Evolutionary conservation across 75 land plant genomes (phyloP), one percentile per base, ranked within the genome.

Genomic region (Picea glauca): DNA sequence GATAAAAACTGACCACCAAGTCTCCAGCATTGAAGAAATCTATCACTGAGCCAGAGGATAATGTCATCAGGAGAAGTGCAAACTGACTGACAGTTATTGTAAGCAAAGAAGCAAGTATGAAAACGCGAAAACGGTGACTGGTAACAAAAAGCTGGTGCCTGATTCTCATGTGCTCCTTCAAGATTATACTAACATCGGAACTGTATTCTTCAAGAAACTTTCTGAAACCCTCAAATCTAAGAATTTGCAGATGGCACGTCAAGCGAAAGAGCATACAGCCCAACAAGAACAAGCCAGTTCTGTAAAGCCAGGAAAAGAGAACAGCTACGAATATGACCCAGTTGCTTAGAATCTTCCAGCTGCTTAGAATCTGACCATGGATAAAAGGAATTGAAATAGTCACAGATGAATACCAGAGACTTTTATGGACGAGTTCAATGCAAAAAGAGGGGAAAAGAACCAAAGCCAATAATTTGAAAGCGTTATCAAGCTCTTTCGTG

Each of bases 191-290:
- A 3, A 80, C 88, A 54, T 85, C 88, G 0, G 76, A 33, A 26
- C 57, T 67, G 35, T 76, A 66, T 62, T 75, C 85, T 62, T 86
- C 93, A 31, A 92, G 60, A 58, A 82, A 59, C 78, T 84, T 83
- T 62, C 77, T 78, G 38, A 87, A 80, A 54, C 88, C 91, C 21
- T 87, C 84, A 58, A 93, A 83, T 75, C 90, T 75, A 23, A 91
- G 84, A 21, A 89, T 91, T 82, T 93, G 95, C 1, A 91, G 86
- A 70, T 88, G 82, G 76, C 95, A 89, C n/a, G 90, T 89, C 73
- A 93, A 77, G 79, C 90, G 63, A 83, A 93, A 93, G 59, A 91
- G 79, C 46, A 87, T 82, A 68, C 95, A 93, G 26, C 89, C 88
- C 17, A 91, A 72, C 78, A 93, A 66, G 80, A 87, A 93, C 50